Evolutionary conservation across 2,329 filamentous ascomycete genomes (phyloP).

Genomic region (Epichloe elymi): DNA sequence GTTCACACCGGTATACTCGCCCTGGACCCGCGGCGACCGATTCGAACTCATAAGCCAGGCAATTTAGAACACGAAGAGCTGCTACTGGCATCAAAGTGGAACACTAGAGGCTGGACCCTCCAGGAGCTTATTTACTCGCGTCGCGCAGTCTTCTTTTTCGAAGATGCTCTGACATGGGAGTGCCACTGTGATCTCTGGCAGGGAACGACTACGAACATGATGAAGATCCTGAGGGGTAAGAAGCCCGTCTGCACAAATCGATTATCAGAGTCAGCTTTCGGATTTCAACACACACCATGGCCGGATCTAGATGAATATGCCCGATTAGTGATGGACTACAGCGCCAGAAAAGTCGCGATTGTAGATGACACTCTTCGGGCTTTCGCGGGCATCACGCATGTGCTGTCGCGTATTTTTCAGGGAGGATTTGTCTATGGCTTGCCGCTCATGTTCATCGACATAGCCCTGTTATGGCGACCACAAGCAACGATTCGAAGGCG

Average conservation of each 20-base stretch:
- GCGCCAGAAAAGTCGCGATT: constrained; percentile 23
- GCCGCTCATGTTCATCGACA: constrained; percentile 33
- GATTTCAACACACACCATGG: constrained; percentile 28
- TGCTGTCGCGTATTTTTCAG: constrained; percentile 27
- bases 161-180: constrained; percentile 30
- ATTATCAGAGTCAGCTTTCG: constrained; percentile 21
- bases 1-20: constrained; percentile 24
- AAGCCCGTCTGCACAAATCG: constrained; percentile 20
- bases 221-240: constrained; percentile 19
- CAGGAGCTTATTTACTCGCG: constrained; percentile 30
- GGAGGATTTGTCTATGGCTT: constrained; percentile 32
- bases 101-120: constrained; percentile 29
- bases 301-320: constrained; percentile 33
- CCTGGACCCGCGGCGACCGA: constrained; percentile 21
- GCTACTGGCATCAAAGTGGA: constrained; percentile 26
- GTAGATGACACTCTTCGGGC: constrained; percentile 30
- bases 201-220: constrained; percentile 17
- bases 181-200: constrained; percentile 33
- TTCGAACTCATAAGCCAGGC: constrained; percentile 13
- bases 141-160: constrained; percentile 30
- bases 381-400: constrained; percentile 28
- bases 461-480: constrained; percentile 31
- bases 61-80: constrained; percentile 24
- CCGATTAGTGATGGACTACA: constrained; percentile 30
- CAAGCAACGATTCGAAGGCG: constrained; percentile 28